Base-by-base conservation (phyloP, 768 basidiomycete species). In the Lanmaoa rubissima region DNA sequence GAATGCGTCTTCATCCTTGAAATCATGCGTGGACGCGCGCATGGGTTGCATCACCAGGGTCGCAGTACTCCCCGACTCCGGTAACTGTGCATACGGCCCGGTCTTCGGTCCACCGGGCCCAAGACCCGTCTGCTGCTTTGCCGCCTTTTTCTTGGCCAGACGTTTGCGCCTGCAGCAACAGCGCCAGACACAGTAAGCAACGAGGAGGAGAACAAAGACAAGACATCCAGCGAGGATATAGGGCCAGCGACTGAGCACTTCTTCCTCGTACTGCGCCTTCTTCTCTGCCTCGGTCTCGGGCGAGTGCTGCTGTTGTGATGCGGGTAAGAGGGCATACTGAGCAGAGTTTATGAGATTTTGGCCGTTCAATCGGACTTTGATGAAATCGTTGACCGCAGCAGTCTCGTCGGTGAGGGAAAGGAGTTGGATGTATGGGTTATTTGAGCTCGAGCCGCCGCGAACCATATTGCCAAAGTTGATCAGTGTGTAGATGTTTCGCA, bases 401-500 rank as follows among this genome's bases (percentile, higher is more conserved):
- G 73, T 69, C 5, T 74, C 58, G 63, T 85, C 64, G 43, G 84
- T 89, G 48, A 83, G 67, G 9, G 90, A 78, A 26, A 86, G 73
- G 55, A 92, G 74, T 65, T 92, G 90, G 48, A 91, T 76, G 66
- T 80, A 92, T 3, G 90, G 90, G 32, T 80, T 75, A 19, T 69
- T 77, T 13, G 77, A 74, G 65, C 77, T 76, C 35, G 71, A 75
- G 10, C 79, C 74, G 45, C 74, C 78, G 14, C 79, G 70, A 59
- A 89, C 76, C 74, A 87, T 85, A 66, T 86, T 76, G 34, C 90
- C 91, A 63, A 82, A 91, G 70, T 88, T 80, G 48, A 92, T 75
- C 11, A 90, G 77, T 4, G 84, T 81, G 68, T 92, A 92, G 2
- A 79, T 74, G 64, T 90, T 92, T 14, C 90, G 87, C 58, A 92